Evolutionary conservation across 1,284 basidiomycete genomes (phyloP), one percentile per base, ranked within the genome.

Genomic region (Cutaneotrichosporon arboriforme): DNA sequence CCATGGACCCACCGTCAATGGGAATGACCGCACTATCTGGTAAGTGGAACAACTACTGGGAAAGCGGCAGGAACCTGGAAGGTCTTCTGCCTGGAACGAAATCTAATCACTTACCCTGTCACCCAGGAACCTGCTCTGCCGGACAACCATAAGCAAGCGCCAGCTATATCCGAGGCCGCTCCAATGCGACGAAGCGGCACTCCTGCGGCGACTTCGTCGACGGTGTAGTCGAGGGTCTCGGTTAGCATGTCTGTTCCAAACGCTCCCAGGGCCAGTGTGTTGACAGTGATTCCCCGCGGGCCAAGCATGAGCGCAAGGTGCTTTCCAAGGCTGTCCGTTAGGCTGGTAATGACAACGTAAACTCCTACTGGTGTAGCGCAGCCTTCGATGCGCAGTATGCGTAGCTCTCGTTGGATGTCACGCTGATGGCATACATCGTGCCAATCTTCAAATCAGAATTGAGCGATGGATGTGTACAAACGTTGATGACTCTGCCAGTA

Each of bases 341-440:
- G n/a, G n/a, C 14, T 8, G 12, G 22, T 12, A n/a, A 18, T 4
- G 15, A 4, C 23, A 58, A n/a, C 63, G 48, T 48, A 68, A 10
- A 22, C 4, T 68, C 42, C 4, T 33, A 44, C 33, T 71, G 69
- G 54, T 71, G 75, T 22, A 77, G 51, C 8, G 71, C 71, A 7
- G 78, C 78, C 64, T 87, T 87, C 23, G 81, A 82, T 1, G 83
- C 80, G 23, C 82, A 80, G 65, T 86, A 86, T 2, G 84, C 83
- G 61, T 84, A 86, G 1, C 84, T 85, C 62, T 85, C 82, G 53
- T 81, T 78, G n/a, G 74, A 69, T 4, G 82, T 80, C 1, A 83
- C 78, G 38, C 61, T 62, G 8, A 82, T 60, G 4, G 80, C 83
- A 60, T 84, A 83, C n/a, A 84, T 77, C 4, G 82, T 83, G 12